Percentiles rank a stretch among this genome's conserved stretches.
Conservation (phyloP, 31 red algal genomes). For the Asparagopsis taxiformis region DNA sequence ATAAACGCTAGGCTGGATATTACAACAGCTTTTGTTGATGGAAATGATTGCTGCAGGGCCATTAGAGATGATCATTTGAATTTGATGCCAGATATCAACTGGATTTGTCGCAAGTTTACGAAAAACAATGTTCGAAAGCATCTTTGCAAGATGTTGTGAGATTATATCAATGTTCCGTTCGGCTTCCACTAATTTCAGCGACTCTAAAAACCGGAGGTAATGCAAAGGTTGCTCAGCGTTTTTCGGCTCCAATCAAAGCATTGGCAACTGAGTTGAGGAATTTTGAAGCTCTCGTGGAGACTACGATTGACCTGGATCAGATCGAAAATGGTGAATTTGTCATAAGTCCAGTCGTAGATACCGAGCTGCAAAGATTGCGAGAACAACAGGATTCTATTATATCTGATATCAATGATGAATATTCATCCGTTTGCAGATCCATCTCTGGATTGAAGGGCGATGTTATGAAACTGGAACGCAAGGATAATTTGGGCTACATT, state of each 20-base stretch:
- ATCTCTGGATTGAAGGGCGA: conserved; percentile 61
- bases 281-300: conserved; percentile 88
- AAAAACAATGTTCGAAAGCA: conserved; percentile 48
- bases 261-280: conserved; percentile 50
- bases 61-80: conserved; percentile 77
- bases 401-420: conserved; percentile 56
- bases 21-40: conserved; percentile 49
- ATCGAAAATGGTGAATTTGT: conserved; percentile 92
- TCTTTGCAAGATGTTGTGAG: conserved; percentile 83
- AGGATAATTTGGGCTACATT: conserved; percentile 88
- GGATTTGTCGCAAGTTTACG: conserved; percentile 66
- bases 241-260: conserved; percentile 42
- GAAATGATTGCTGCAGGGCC: conserved; percentile 23
- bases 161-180: conserved; percentile 87
- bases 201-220: conserved; percentile 23
- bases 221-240: conserved; percentile 33
- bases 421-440: conserved; percentile 20
- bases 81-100: conserved; percentile 69
- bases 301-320: conserved; percentile 90
- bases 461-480: conserved; percentile 87
- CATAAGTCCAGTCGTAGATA: conserved; percentile 68
- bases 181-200: conserved; percentile 75
- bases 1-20: conserved; percentile 81
- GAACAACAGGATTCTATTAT: conserved; percentile 75
- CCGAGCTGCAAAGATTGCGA: conserved; percentile 51